These are phyloP conservation scores for Stentor roeselii DNA, from an alignment of 73 alveolate species.

Conservation along the genomic window DNA sequence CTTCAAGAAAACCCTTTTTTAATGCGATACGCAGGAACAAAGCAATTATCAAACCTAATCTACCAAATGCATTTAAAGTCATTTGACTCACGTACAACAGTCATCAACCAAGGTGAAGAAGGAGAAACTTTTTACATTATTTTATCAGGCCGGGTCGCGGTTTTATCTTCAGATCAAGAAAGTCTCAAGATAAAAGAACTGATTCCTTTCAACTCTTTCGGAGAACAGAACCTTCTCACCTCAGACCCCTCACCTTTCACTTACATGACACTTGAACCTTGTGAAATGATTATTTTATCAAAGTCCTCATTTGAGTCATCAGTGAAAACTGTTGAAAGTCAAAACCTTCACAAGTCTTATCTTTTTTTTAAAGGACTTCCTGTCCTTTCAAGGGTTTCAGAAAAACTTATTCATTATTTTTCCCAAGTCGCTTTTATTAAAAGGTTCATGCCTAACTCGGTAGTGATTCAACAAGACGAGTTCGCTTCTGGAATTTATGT, in stretches of 20 bases:
- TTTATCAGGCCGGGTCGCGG: neutral
- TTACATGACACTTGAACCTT: neutral
- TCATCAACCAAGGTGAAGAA: constrained; percentile 9
- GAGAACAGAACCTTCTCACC: neutral
- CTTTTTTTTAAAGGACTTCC: neutral
- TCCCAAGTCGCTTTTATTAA: neutral
- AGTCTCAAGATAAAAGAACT: neutral
- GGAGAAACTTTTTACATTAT: neutral
- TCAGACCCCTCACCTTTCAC: neutral
- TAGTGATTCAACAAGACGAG: constrained; percentile 1
- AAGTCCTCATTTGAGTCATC: neutral
- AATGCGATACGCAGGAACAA: neutral
- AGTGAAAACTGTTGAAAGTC: neutral
- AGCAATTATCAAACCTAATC: neutral
- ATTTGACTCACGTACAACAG: neutral
- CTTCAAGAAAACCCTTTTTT: constrained; percentile 5
- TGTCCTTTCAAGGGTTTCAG: neutral
- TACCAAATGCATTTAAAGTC: neutral
- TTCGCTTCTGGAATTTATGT: constrained; percentile 6
- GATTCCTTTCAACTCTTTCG: neutral
- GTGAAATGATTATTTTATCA: neutral
- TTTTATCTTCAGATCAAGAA: neutral
- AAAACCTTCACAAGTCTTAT: neutral
- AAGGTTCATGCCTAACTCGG: neutral
- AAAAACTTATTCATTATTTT: neutral